Percentiles rank a stretch among this genome's conserved stretches.
These are phyloP conservation scores for Stromatinia cepivora DNA, from an alignment of 2,329 filamentous ascomycete genomes.

Conservation along the genomic window DNA sequence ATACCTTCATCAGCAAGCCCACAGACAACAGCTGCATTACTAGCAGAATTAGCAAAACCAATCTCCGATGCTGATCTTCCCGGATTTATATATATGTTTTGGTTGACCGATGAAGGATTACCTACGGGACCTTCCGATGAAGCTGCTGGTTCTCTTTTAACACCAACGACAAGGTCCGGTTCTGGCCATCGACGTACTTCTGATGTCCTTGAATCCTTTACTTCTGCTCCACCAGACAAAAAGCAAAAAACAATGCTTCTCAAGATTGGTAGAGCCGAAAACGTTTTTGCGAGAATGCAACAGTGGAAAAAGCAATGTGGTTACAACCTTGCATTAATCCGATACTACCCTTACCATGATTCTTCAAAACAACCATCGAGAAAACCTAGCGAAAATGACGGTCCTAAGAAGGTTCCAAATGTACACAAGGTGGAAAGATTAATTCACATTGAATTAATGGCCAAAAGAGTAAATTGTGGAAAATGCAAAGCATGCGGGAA, in stretches of 20 bases:
- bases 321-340: slow-evolving; percentile 80
- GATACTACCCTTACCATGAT: slow-evolving; percentile 81
- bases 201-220: slow-evolving; percentile 56
- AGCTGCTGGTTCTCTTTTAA: slow-evolving; percentile 59
- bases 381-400: slow-evolving; percentile 33
- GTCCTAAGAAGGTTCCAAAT: slow-evolving; percentile 74
- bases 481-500: slow-evolving; percentile 77
- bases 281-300: slow-evolving; percentile 87
- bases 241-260: slow-evolving; percentile 61
- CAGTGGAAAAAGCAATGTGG: slow-evolving; percentile 94
- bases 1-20: slow-evolving; percentile 70
- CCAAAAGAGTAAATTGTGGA: slow-evolving; percentile 54
- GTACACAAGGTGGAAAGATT: slow-evolving; percentile 85
- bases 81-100: slow-evolving; percentile 99
- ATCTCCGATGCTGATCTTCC: slow-evolving; percentile 73
- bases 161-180: slow-evolving; percentile 48
- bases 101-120: slow-evolving; percentile 73
- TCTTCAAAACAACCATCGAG: slow-evolving; percentile 23
- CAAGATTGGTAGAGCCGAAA: slow-evolving; percentile 69
- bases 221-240: slow-evolving; percentile 40
- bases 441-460: slow-evolving; percentile 83
- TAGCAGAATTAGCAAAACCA: slow-evolving; percentile 74
- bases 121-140: slow-evolving; percentile 56
- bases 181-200: slow-evolving; percentile 48
- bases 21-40: slow-evolving; percentile 66